These are phyloP conservation scores for Globisporangium iwayamae DNA, from an alignment of 352 stramenopile genomes.

Conservation along the genomic window DNA sequence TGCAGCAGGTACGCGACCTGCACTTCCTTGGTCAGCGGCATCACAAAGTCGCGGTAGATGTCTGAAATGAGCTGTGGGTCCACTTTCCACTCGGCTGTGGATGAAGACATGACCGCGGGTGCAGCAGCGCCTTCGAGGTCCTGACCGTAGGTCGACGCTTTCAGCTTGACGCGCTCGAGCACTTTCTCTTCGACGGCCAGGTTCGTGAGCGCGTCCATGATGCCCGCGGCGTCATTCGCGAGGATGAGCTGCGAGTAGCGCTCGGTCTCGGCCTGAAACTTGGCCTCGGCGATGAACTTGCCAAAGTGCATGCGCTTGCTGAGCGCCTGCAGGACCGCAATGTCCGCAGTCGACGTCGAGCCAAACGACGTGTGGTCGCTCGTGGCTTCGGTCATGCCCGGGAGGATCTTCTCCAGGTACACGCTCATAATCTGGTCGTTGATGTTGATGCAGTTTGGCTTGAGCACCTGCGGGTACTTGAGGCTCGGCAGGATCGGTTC, in stretches of 20 bases:
- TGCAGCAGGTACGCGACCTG: constrained; percentile 92
- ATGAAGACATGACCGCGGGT: constrained; percentile 21
- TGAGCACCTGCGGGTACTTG: constrained; percentile 92
- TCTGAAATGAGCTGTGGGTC: constrained; percentile 95
- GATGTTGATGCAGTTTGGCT: constrained; percentile 96
- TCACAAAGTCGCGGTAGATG: constrained; percentile 98
- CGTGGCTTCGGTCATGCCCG: constrained; percentile 77
- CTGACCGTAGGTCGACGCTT: constrained; percentile 96
- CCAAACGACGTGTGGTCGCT: constrained; percentile 90
- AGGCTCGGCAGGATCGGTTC: constrained; percentile 90
- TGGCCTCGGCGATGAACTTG: constrained; percentile 98
- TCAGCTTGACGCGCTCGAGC: constrained; percentile 91
- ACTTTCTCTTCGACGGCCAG: constrained; percentile 91
- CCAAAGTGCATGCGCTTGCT: constrained; percentile 98
- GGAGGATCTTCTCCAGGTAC: constrained; percentile 96
- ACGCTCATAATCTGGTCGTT: constrained; percentile 96
- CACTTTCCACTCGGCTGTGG: constrained; percentile 86
- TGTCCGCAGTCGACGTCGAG: constrained; percentile 85
- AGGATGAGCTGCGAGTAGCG: constrained; percentile 92
- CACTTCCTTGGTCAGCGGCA: constrained; percentile 98
- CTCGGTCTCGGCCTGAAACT: constrained; percentile 92
- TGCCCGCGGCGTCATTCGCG: constrained; percentile 91
- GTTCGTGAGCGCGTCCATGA: constrained; percentile 96
- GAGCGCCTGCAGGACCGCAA: constrained; percentile 93
- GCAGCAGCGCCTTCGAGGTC: constrained; percentile 55